phyloP scores from a whole-genome alignment of 495 filamentous ascomycete genomes.

The Penicillium turbatum region DNA sequence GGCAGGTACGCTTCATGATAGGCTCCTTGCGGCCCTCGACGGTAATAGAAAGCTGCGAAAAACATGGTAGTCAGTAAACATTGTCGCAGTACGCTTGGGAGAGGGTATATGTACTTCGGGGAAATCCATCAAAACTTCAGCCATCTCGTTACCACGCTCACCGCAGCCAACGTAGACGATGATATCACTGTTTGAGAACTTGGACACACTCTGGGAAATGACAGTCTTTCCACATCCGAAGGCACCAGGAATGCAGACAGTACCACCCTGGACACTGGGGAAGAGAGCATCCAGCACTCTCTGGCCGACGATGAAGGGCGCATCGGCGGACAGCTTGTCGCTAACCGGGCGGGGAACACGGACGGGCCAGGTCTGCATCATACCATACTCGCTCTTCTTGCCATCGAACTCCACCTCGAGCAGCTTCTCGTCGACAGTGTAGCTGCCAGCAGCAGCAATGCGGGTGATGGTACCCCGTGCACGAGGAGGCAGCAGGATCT shows the following conservation, averaged over 20 bases:
- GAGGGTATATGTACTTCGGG: constrained; percentile 55
- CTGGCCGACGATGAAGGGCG: constrained; percentile 93
- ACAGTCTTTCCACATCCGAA: constrained; percentile 99
- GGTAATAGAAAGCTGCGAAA: constrained; percentile 71
- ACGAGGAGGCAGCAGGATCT: constrained; percentile 88
- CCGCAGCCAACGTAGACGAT: constrained; percentile 99
- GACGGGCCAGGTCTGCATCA: constrained; percentile 99
- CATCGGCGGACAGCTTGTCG: constrained; percentile 82
- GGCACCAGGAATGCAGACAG: constrained; percentile 95
- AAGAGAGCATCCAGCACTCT: constrained; percentile 97
- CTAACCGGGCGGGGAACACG: constrained; percentile 87
- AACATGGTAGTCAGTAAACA: neutral
- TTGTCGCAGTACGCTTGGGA: neutral
- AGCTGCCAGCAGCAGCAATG: constrained; percentile 82
- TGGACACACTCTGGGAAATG: constrained; percentile 95
- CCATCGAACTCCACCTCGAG: constrained; percentile 96
- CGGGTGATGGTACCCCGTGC: constrained; percentile 87
- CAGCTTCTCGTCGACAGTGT: constrained; percentile 91
- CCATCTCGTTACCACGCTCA: constrained; percentile 99
- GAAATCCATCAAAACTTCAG: constrained; percentile 99
- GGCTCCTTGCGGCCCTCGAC: constrained; percentile 90
- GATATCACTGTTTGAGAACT: constrained; percentile 99
- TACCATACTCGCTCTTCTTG: constrained; percentile 82
- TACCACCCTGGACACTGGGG: constrained; percentile 94
- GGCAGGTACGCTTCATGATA: constrained; percentile 99